Base-by-base conservation (phyloP, 176 grass and related monocot genomes). In the Miscanthus lutarioriparius region DNA sequence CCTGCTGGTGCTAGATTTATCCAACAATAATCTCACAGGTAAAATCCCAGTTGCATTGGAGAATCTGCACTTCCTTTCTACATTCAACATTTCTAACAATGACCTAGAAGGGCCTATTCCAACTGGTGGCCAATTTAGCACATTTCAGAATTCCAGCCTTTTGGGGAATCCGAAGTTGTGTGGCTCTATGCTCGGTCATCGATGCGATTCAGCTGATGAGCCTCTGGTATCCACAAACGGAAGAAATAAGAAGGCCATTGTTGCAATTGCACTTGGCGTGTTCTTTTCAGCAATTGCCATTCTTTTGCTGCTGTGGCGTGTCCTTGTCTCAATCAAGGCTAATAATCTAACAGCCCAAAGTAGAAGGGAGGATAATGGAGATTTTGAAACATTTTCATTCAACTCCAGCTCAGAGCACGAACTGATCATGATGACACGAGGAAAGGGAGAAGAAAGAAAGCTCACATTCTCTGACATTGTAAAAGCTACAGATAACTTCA, bases 91-190 rank as follows among this genome's bases (percentile, higher is more conserved):
- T 78, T 81, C 86, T 1, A n/a, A 23, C 81, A 88, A 88, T 23
- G 10, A 79, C 23, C 74, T 88, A 0, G 39, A 88, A 27, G 86
- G 86, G 7, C 74, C 81, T 12, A 37, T 88, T 41, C 87, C 87
- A 74, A 41, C 27, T 2, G 41, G 25, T 76, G 67, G 41, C 6
- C 87, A 89, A 8, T 61, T 89, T 7, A 33, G 53, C 41, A 89
- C 87, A 16, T 89, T 89, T 69, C 13, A 13, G 0, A 74, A 14
- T 67, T 80, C 87, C 40, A 85, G 87, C 10, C 86, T 89, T 11
- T 10, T 35, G 15, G 82, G 87, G 0, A 89, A 89, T 3, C 75
- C 87, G 16, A 75, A 75, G 26, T 17, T 89, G 10, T 89, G 87
- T 41, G 56, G 75, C 8, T 22, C 41, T 36, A 22, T 27, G 3